A percentile compares a stretch with the other conserved stretches of the same genome.
Evolutionary conservation across 2,329 filamentous ascomycete species (phyloP).

Genomic region (Claviceps sp.): DNA sequence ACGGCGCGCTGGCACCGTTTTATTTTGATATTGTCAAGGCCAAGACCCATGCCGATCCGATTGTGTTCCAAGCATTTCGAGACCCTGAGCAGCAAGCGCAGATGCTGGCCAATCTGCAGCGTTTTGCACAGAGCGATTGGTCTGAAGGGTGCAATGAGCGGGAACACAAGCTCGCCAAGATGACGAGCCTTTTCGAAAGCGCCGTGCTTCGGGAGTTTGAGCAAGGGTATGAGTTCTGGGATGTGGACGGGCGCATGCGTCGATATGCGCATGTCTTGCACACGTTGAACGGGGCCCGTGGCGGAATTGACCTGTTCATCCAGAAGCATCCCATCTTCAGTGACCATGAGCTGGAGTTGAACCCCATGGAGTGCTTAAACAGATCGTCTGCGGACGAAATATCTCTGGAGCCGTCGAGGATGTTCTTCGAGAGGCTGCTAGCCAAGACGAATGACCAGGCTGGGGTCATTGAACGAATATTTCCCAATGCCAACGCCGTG

Average conservation of each 20-base stretch:
- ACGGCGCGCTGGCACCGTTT: conserved; percentile 76
- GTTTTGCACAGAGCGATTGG: conserved; percentile 71
- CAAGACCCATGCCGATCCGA: conserved; percentile 62
- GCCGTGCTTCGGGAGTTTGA: conserved; percentile 86
- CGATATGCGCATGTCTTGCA: conserved; percentile 80
- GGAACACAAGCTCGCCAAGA: conserved; percentile 57
- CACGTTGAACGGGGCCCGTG: conserved; percentile 64
- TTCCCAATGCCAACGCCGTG: conserved; percentile 56
- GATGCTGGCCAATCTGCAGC: conserved; percentile 69
- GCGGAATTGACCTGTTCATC: conserved; percentile 72
- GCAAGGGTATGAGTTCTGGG: conserved; percentile 77
- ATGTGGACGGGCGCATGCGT: conserved; percentile 79
- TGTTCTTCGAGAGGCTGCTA: conserved; percentile 66
- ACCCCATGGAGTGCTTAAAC: conserved; percentile 71
- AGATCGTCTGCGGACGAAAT: conserved; percentile 51
- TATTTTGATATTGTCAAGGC: conserved; percentile 70
- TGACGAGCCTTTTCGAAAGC: conserved; percentile 76
- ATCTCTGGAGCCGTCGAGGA: conserved; percentile 64
- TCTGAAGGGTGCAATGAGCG: conserved; percentile 59
- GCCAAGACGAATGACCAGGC: conserved; percentile 72
- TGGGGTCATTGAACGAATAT: conserved; percentile 67
- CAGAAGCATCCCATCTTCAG: conserved; percentile 77
- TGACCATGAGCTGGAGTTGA: conserved; percentile 51
- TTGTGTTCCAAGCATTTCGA: conserved; percentile 74
- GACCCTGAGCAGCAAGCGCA: conserved; percentile 83